These are phyloP conservation scores for Dryas alaskensis DNA, from an alignment of 306 rosid species.

Conservation along the genomic window DNA sequence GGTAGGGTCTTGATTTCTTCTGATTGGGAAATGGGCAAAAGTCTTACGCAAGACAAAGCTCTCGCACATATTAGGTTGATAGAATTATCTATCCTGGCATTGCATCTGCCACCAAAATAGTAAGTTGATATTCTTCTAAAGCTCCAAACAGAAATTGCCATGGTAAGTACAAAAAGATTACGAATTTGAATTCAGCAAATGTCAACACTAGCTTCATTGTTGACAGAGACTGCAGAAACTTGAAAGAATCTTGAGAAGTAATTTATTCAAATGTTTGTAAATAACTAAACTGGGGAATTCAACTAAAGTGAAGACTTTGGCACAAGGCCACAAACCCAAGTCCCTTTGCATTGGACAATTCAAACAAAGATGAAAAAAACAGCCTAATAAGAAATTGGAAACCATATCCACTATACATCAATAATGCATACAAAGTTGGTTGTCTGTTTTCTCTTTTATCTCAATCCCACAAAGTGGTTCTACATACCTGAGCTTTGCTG, in stretches of 20 bases:
- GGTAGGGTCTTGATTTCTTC: not conserved
- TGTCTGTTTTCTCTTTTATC: too few species aligned
- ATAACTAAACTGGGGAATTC: not conserved
- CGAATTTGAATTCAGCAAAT: not conserved
- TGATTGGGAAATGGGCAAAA: not conserved
- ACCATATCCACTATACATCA: not conserved
- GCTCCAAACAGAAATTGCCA: not conserved
- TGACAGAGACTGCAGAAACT: not conserved
- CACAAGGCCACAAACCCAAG: not conserved
- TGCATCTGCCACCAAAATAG: not conserved
- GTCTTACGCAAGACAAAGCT: constrained; percentile 2
- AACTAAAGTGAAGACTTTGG: not conserved
- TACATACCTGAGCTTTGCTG: constrained; percentile 2
- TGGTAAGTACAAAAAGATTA: not conserved
- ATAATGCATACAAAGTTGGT: too few species aligned
- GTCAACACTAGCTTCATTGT: not conserved
- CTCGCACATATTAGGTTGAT: constrained; percentile 2
- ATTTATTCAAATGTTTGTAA: not conserved
- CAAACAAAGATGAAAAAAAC: not conserved
- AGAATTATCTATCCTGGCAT: not conserved
- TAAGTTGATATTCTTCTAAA: not conserved
- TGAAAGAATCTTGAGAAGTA: not conserved
- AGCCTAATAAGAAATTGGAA: not conserved
- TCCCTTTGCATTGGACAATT: not conserved
- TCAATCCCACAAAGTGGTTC: not conserved